A percentile compares a stretch with the other conserved stretches of the same genome.
Conservation (phyloP, 768 basidiomycete species). For the Cyathus striatus region DNA sequence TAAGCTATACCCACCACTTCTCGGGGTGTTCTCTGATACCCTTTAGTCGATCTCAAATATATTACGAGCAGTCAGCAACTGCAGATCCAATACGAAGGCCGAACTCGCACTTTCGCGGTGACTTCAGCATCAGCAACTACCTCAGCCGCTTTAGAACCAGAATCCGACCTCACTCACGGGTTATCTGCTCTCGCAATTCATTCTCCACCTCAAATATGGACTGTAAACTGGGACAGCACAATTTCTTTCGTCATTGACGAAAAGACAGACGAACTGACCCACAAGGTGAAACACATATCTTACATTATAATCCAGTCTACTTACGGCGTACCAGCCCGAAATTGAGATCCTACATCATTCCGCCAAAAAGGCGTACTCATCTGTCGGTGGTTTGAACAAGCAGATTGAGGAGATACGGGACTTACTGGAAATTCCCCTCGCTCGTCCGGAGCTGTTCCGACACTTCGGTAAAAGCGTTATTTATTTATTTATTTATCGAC, state of each 20-base stretch:
- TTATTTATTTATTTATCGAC: constrained; percentile 3
- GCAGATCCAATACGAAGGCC: constrained; percentile 61
- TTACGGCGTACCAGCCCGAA: constrained; percentile 35
- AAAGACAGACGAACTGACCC: constrained; percentile 9
- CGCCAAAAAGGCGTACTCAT: constrained; percentile 59
- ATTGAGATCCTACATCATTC: constrained; percentile 43
- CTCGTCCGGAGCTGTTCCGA: constrained; percentile 24
- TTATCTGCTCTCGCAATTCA: constrained; percentile 42
- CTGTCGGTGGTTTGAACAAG: constrained; percentile 82
- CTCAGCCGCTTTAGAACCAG: constrained; percentile 11
- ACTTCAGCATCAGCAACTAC: constrained; percentile 32
- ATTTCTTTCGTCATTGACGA: constrained; percentile 31
- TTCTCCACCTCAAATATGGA: constrained; percentile 44
- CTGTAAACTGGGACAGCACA: constrained; percentile 62
- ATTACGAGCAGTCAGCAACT: constrained; percentile 56
- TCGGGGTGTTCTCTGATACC: constrained; percentile 4
- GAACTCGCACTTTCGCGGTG: constrained; percentile 51
- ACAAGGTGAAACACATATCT: constrained; percentile 27
- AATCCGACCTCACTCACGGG: constrained; percentile 29
- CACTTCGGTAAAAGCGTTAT: constrained; percentile 22
- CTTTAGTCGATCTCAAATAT: constrained; percentile 70
- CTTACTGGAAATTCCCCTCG: constrained; percentile 28
- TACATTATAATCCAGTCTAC: too few relatives aligned
- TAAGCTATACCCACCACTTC: constrained; percentile 23
- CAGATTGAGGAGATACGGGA: constrained; percentile 77